Evolutionary conservation across 2,329 filamentous ascomycete genomes (phyloP), one percentile per base, ranked within the genome.

Genomic region (Cercospora sesami): DNA sequence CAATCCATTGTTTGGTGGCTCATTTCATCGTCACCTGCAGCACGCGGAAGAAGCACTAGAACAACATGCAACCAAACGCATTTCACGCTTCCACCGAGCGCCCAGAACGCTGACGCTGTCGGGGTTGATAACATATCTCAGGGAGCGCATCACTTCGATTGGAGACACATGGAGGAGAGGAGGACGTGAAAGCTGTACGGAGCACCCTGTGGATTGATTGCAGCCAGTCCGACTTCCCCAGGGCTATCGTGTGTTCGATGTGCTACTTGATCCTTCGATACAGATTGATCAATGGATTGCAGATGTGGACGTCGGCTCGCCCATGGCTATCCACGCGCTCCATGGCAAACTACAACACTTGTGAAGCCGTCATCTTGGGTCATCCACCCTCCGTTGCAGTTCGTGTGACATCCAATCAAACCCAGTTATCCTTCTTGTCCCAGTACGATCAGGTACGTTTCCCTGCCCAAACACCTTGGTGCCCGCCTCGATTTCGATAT

Each of bases 401-500:
- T 18, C 65, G 63, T 2, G 67, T 65, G 45, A 72, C 63, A 42
- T 71, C 68, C 7, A 33, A 64, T 69, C 67, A 68, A 33, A 72
- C 64, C 4, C 64, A 67, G 2, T 45, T 26, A n/a, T 55, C 23
- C 55, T 39, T 66, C 18, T 39, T 39, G 8, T 28, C 64, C 4
- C 58, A 18, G 67, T 68, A 26, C 64, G 60, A 64, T 66, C 67
- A 39, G 64, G 58, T 16, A 59, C 21, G 36, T 61, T 33, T 16
- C 60, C 60, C 26, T 69, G 66, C 2, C 68, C 68, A 53, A 60
- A 55, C 1, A 57, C 36, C 6, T 65, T 67, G 5, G 53, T 62
- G 33, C 69, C 66, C 65, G 68, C 70, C 36, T 72, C 71, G 7
- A 69, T 68, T 16, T 70, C 70, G n/a, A 69, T 36, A 12, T 65